phyloP scores from a whole-genome alignment of 1,284 basidiomycete genomes.

The Cryptococcus sp. region DNA sequence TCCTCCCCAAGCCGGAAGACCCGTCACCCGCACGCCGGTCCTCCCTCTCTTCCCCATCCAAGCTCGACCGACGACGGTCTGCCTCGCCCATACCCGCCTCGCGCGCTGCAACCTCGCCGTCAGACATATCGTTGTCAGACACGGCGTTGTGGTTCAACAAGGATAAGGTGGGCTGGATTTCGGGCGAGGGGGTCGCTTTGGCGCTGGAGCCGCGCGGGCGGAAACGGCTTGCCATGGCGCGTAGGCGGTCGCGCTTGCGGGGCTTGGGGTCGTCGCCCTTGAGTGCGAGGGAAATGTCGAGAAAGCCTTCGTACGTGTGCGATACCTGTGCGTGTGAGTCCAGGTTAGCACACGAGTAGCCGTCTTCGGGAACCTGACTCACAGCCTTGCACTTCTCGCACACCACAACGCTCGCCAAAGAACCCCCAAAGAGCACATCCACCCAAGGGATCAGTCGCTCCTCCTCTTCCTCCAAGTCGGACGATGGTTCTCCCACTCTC shows the following conservation, averaged over 20 bases:
- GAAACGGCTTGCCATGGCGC: constrained; percentile 65
- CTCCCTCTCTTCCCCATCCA: constrained; percentile 25
- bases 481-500: constrained; percentile 13
- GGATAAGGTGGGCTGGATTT: constrained; percentile 1
- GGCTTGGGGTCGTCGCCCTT: constrained; percentile 52
- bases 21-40: not conserved
- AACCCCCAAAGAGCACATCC: constrained; percentile 85
- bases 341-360: not conserved
- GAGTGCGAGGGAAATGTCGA: constrained; percentile 84
- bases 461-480: constrained; percentile 23
- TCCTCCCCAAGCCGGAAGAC: constrained; percentile 11
- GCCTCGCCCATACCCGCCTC: constrained; percentile 16
- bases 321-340: constrained; percentile 59
- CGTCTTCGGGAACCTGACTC: constrained; percentile 15
- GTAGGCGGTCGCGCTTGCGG: constrained; percentile 61
- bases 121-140: constrained; percentile 41
- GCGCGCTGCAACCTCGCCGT: constrained; percentile 10
- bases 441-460: constrained; percentile 67
- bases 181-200: constrained; percentile 3
- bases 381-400: constrained; percentile 84
- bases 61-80: constrained; percentile 10
- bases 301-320: constrained; percentile 88
- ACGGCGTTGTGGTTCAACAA: constrained; percentile 10
- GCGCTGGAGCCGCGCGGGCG: constrained; percentile 16
- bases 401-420: constrained; percentile 81